Evolutionary conservation across 2,329 filamentous ascomycete genomes (phyloP), one percentile per base, ranked within the genome.

Genomic region (Cordyceps pruinosa): DNA sequence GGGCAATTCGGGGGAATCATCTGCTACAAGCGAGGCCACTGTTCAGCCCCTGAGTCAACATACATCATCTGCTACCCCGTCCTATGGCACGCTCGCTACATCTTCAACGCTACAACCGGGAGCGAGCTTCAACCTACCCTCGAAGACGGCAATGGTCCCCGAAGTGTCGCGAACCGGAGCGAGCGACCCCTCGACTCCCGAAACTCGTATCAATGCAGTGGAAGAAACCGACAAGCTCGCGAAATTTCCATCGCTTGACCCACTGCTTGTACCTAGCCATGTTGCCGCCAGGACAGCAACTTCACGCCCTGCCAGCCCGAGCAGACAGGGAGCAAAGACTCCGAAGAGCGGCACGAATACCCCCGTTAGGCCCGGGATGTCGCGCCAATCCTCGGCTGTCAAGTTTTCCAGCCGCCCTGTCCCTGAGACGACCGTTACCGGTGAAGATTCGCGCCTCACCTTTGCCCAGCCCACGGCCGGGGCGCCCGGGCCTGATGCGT

Each of bases 361-460:
- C 41, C 61, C 66, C 46, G 65, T 61, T 51, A 75, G 77, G 30
- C 82, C 81, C 7, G 70, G 71, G 15, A 69, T 81, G 9, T 80
- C 80, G 2, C 73, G 79, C 5, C 77, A 83, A 54, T 75, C 79
- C 23, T 84, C 75, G 1, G 65, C 79, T 2, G 73, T 81, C 45
- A 82, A 83, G 37, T 93, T 93, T 68, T 87, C 85, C 0, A 91
- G 87, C 51, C 84, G 83, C 6, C 84, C 88, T 0, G 83, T 89
- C 1, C 89, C 89, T 0, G 83, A 87, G 61, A 86, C 88, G 2
- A 81, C 78, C 59, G 79, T 90, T 23, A 82, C 82, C 3, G 75
- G 77, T 1, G 82, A 88, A 59, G 88, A 65, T 1, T 75, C 81
- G 1, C 71, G 66, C 37, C 91, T 95, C 61, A 89, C 88, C 81